phyloP scores from a whole-genome alignment of 441 rosid species.

The Pelargonium fulgidum region DNA sequence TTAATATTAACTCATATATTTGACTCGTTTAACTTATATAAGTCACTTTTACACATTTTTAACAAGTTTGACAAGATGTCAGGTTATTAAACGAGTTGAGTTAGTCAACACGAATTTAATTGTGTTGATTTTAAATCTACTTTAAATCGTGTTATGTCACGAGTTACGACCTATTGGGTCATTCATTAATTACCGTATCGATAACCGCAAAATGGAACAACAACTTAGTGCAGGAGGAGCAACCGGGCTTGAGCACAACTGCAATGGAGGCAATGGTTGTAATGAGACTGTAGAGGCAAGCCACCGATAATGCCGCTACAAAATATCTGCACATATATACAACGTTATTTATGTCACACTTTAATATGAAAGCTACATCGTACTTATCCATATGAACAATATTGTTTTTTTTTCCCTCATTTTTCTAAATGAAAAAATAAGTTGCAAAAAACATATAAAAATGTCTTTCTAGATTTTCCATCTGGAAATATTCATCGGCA shows the following conservation, averaged over 20 bases:
- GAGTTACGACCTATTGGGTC: too few species aligned
- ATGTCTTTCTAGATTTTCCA: too few species aligned
- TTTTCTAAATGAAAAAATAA: too few species aligned
- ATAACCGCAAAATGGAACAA: slow-evolving; percentile 36
- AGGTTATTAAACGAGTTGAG: too few species aligned
- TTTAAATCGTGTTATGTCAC: background rate
- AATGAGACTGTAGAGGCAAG: slow-evolving; percentile 58
- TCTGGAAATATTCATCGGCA: too few species aligned
- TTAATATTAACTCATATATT: too few species aligned
- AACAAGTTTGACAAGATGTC: too few species aligned
- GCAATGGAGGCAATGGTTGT: slow-evolving; percentile 49
- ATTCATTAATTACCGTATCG: slow-evolving; percentile 57
- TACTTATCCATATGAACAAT: too few species aligned
- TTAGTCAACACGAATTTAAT: background rate
- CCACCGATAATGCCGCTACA: slow-evolving; percentile 52
- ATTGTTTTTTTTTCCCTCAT: too few species aligned
- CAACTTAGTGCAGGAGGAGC: slow-evolving; percentile 23
- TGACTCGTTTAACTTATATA: too few species aligned
- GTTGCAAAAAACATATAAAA: too few species aligned
- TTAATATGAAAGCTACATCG: background rate
- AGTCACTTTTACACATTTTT: too few species aligned
- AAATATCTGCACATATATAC: slow-evolving; percentile 47
- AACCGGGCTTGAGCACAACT: slow-evolving; percentile 32
- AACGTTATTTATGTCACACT: background rate
- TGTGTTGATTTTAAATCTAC: background rate